Percentiles rank a stretch among this genome's conserved stretches.
Evolutionary conservation across 192 early-diverging fungal species (phyloP).

Genomic region (Thoreauomyces humboldtii): DNA sequence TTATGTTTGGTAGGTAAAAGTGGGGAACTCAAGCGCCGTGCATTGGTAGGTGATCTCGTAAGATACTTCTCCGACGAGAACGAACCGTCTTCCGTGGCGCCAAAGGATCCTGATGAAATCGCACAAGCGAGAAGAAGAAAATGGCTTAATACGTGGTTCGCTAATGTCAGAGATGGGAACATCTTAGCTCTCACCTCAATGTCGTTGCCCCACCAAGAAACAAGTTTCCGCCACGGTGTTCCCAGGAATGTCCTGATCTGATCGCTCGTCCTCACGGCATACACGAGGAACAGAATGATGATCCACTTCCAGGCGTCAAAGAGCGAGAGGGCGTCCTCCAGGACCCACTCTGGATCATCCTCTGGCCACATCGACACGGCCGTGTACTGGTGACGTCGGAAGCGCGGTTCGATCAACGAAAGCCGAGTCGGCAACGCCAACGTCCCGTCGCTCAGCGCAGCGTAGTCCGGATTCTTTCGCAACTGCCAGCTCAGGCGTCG

Average conservation of each 20-base stretch:
- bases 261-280: neutral
- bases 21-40: slow-evolving; percentile 11
- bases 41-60: slow-evolving; percentile 23
- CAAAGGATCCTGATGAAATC: slow-evolving; percentile 13
- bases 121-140: neutral
- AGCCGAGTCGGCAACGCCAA: neutral
- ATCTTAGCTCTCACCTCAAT: slow-evolving; percentile 21
- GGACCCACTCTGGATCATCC: slow-evolving; percentile 26
- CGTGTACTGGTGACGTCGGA: slow-evolving; percentile 4
- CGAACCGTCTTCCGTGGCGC: slow-evolving; percentile 17
- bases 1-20: no score
- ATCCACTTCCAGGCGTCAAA: neutral
- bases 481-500: slow-evolving; percentile 13
- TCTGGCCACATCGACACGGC: slow-evolving; percentile 32
- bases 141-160: neutral
- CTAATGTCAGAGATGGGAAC: neutral
- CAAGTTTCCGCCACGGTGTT: slow-evolving; percentile 1
- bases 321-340: neutral
- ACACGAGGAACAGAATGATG: neutral
- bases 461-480: slow-evolving; percentile 8
- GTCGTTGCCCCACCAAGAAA: slow-evolving; percentile 19
- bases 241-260: neutral
- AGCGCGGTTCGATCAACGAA: neutral
- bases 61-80: slow-evolving; percentile 25
- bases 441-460: neutral